Evolutionary conservation across 306 rosid species (phyloP).

Genomic region (Parietaria judaica): DNA sequence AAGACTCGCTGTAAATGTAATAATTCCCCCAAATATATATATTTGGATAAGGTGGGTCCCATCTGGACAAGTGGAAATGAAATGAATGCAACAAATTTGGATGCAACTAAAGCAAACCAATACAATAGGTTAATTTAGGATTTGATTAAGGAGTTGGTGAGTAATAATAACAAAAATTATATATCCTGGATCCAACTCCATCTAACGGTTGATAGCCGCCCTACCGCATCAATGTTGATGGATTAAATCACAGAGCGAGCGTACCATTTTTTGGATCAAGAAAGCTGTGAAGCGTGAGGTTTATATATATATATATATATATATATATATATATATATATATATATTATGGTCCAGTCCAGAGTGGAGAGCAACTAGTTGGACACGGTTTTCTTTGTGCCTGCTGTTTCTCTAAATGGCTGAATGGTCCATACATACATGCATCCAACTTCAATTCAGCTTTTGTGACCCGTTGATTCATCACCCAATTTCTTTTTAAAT

Average conservation of each 20-base stretch:
- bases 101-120: not conserved
- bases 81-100: not conserved
- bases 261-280: not conserved
- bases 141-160: not conserved
- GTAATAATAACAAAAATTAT: not conserved
- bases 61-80: not conserved
- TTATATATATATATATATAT: too few species aligned
- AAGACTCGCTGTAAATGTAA: not conserved
- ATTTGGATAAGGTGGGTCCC: conserved; percentile 9
- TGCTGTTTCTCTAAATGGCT: conserved; percentile 18
- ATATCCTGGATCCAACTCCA: too few species aligned
- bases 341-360: not conserved
- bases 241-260: not conserved
- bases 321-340: too few species aligned
- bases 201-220: too few species aligned
- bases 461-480: conserved; percentile 13
- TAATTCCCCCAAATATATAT: not conserved
- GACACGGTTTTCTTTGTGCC: conserved; percentile 18
- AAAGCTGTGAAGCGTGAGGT: not conserved
- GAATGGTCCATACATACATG: conserved; percentile 9
- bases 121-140: not conserved
- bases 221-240: too few species aligned
- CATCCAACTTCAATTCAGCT: conserved; percentile 5
- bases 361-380: not conserved
- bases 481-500: not conserved